Conservation (phyloP, 345 rosid genomes). For the Rhizophora apiculata region DNA sequence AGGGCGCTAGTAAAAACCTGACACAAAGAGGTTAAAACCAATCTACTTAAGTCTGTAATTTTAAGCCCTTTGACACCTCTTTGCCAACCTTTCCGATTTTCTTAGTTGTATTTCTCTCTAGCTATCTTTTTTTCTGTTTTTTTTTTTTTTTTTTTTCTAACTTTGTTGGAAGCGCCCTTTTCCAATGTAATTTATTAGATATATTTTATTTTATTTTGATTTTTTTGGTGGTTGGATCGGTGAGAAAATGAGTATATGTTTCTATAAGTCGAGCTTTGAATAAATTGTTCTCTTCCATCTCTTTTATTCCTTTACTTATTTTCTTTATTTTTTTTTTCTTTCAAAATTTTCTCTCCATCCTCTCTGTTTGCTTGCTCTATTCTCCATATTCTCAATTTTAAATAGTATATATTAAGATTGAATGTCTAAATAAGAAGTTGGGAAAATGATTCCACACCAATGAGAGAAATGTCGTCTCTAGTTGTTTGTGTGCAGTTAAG, state of each 20-base stretch:
- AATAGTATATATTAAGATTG: no score
- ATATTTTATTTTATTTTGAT: background rate
- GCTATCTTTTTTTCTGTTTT: no score
- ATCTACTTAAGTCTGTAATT: background rate
- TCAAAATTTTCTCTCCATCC: no score
- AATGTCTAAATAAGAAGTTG: background rate
- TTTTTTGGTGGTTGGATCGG: background rate
- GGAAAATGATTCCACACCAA: background rate
- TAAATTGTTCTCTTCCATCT: background rate
- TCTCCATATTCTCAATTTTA: background rate
- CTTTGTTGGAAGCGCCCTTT: background rate
- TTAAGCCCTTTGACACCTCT: constrained; percentile 6
- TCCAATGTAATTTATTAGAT: constrained; percentile 11
- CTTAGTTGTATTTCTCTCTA: no score
- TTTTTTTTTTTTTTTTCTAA: background rate
- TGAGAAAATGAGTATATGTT: background rate
- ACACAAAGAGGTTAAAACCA: background rate
- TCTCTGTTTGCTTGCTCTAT: background rate
- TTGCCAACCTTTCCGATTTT: background rate
- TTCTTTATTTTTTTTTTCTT: fast-evolving
- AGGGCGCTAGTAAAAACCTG: no score
- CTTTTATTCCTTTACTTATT: no score
- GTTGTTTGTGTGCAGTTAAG: background rate
- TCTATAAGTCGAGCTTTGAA: constrained; percentile 3
- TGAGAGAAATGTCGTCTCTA: no score